A percentile compares a stretch with the other conserved stretches of the same genome.
Evolutionary conservation across 176 grass and related monocot genomes (phyloP).

Genomic region (Pontederia crassipes): DNA sequence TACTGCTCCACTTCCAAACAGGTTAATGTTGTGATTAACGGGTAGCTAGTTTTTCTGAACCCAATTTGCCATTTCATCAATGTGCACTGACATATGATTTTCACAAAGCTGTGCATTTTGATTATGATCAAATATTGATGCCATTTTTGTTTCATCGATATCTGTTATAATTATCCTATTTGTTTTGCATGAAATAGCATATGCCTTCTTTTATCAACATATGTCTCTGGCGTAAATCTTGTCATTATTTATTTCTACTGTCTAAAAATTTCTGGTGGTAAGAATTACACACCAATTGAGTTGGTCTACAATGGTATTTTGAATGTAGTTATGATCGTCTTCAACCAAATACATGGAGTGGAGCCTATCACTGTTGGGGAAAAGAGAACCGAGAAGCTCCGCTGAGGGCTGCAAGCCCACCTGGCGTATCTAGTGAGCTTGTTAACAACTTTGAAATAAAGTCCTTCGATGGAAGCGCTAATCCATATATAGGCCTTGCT

Average conservation of each 20-base stretch:
- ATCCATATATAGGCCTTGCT: conserved; percentile 76
- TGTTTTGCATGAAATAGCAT: too few relatives aligned
- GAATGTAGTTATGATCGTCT: conserved; percentile 70
- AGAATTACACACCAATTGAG: not conserved
- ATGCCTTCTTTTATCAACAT: too few relatives aligned
- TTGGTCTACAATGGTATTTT: conserved; percentile 4
- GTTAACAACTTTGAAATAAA: conserved; percentile 98
- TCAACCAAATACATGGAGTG: conserved; percentile 93
- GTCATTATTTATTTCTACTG: not conserved
- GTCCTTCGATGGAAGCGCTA: conserved; percentile 89
- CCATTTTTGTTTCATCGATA: too few relatives aligned
- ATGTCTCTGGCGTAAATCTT: too few relatives aligned
- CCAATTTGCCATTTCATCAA: not conserved
- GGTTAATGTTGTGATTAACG: conserved; percentile 25
- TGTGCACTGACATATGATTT: too few relatives aligned
- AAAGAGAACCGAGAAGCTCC: conserved; percentile 97
- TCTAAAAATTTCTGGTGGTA: not conserved
- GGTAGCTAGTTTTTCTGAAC: not conserved
- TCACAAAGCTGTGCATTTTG: too few relatives aligned
- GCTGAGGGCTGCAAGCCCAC: conserved; percentile 88
- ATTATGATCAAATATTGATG: too few relatives aligned
- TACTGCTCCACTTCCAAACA: conserved; percentile 85
- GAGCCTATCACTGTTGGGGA: conserved; percentile 90
- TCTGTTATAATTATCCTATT: too few relatives aligned
- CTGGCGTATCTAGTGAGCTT: conserved; percentile 60